Percentiles rank a stretch among this genome's conserved stretches.
Evolutionary conservation across 371 early-diverging fungal species (phyloP).

Genomic region (Mortierella sp.): DNA sequence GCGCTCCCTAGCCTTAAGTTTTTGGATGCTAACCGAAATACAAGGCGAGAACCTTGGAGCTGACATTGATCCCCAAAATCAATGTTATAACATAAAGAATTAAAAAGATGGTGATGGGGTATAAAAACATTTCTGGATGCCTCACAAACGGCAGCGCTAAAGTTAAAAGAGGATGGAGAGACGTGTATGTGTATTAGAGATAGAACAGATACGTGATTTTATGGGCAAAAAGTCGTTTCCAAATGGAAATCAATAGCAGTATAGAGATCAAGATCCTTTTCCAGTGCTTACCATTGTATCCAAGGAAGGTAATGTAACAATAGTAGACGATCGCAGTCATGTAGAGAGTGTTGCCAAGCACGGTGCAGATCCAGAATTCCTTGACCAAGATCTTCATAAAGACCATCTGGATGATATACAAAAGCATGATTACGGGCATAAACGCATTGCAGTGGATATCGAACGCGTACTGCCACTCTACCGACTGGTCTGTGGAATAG

Average conservation of each 20-base stretch:
- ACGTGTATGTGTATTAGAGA: background rate
- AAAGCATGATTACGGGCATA: constrained; percentile 83
- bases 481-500: constrained; percentile 87
- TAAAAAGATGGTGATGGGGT: constrained; percentile 79
- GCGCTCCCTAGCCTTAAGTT: background rate
- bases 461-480: constrained; percentile 95
- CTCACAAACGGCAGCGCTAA: constrained; percentile 91
- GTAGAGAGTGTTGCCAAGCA: constrained; percentile 90
- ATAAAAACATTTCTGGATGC: constrained; percentile 88
- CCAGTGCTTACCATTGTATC: constrained; percentile 87
- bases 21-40: constrained; percentile 72
- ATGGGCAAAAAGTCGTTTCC: background rate
- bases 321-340: constrained; percentile 81
- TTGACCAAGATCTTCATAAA: constrained; percentile 82
- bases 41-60: constrained; percentile 73
- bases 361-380: constrained; percentile 79
- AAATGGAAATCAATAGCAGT: background rate
- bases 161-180: constrained; percentile 8
- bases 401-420: constrained; percentile 92
- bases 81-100: constrained; percentile 77
- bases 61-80: constrained; percentile 86
- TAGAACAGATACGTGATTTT: background rate
- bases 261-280: background rate
- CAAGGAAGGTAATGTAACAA: constrained; percentile 87
- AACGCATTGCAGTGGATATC: constrained; percentile 96